Evolutionary conservation across 495 filamentous ascomycete genomes (phyloP).

Genomic region (Usnea hakonensis): DNA sequence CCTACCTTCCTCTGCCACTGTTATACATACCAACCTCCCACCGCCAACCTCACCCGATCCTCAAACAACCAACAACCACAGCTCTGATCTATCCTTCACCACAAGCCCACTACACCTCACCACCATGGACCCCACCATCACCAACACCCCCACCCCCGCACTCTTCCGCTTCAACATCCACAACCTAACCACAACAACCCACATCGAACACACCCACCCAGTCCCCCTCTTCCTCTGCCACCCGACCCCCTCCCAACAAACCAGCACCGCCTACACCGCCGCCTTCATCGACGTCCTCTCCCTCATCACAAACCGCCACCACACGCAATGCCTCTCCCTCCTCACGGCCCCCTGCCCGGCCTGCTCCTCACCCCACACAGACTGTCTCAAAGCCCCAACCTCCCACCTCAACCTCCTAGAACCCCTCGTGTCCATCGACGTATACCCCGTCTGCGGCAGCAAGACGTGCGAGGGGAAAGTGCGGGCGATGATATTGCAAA

Average conservation of each 20-base stretch:
- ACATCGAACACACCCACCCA: conserved; percentile 10
- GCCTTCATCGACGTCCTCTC: conserved; percentile 19
- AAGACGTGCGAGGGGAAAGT: conserved; percentile 1
- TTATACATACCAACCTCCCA: background rate
- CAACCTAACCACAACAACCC: background rate
- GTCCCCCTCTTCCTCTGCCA: conserved; percentile 18
- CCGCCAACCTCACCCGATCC: background rate
- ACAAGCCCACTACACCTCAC: background rate
- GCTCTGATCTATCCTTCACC: background rate
- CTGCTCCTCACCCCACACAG: conserved; percentile 8
- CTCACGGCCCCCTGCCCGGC: conserved; percentile 9
- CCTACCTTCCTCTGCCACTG: background rate
- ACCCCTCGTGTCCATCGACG: conserved; percentile 10
- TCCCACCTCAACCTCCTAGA: conserved; percentile 13
- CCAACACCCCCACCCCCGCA: conserved; percentile 3
- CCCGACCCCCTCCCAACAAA: background rate
- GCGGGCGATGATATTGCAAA: background rate
- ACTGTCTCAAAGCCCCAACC: conserved; percentile 16
- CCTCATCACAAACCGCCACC: conserved; percentile 14
- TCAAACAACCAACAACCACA: conserved; percentile 1
- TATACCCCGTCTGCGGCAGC: conserved; percentile 11
- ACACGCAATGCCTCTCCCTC: conserved; percentile 11
- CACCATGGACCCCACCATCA: conserved; percentile 7
- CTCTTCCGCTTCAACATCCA: conserved; percentile 14
- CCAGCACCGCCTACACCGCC: background rate